Evolutionary conservation across 2,329 filamentous ascomycete genomes (phyloP).

Genomic region (Nothopassalora personata): DNA sequence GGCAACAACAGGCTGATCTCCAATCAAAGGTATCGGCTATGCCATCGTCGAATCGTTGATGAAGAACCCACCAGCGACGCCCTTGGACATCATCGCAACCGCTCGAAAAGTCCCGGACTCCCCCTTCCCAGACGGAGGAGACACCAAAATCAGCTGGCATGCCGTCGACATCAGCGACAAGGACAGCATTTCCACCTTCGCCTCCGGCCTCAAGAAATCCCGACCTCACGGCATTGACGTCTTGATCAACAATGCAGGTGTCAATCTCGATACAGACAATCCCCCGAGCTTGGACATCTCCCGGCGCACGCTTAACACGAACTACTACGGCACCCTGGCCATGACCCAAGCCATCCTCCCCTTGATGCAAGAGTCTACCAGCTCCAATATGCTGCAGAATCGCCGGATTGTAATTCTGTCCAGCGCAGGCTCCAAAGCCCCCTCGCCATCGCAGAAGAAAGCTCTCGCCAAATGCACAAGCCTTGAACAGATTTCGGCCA

Average conservation of each 20-base stretch:
- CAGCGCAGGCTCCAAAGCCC: not conserved
- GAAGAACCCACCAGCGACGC: not conserved
- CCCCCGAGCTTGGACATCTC: not conserved
- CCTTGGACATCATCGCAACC: not conserved
- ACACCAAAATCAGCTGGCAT: not conserved
- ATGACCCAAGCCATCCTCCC: not conserved
- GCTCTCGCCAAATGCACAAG: not conserved
- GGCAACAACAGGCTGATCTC: not conserved
- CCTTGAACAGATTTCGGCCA: not conserved
- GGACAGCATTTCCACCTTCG: not conserved
- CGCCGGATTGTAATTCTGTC: not conserved
- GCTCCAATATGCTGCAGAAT: not conserved
- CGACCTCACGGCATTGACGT: not conserved
- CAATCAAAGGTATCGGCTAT: not conserved
- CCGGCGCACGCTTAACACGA: not conserved
- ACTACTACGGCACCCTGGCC: not conserved
- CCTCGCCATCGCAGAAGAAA: not conserved
- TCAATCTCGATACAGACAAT: not conserved
- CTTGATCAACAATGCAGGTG: not conserved
- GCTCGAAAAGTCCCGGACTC: not conserved
- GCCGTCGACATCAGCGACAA: not conserved
- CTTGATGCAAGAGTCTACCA: not conserved
- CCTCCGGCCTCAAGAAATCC: not conserved
- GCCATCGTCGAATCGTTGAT: not conserved
- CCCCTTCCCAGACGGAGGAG: not conserved